Evolutionary conservation across 2,329 filamentous ascomycete genomes (phyloP).

Genomic region (Colletotrichum sp.): DNA sequence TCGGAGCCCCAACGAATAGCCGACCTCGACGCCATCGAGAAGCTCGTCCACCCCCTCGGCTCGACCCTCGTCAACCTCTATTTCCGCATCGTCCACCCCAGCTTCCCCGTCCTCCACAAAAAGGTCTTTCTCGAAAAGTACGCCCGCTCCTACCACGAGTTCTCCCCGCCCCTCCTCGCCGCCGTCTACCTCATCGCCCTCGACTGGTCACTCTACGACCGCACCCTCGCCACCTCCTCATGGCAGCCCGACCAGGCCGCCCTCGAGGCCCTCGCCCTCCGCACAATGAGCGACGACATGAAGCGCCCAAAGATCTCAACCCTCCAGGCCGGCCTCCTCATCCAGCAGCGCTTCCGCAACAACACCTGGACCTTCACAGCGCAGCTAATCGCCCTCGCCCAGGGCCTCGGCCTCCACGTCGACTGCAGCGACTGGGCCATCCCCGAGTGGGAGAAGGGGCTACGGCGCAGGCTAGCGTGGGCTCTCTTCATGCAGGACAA

Average conservation of each 20-base stretch:
- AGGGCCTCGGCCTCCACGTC: slow-evolving; percentile 64
- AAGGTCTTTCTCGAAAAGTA: slow-evolving; percentile 68
- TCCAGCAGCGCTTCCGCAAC: slow-evolving; percentile 53
- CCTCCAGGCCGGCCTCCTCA: slow-evolving; percentile 57
- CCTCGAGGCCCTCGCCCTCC: slow-evolving; percentile 43
- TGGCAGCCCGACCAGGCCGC: slow-evolving; percentile 33
- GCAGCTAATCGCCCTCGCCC: slow-evolving; percentile 60
- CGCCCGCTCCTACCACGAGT: slow-evolving; percentile 58
- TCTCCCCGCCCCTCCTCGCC: slow-evolving; percentile 63
- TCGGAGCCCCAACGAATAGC: slow-evolving; percentile 45
- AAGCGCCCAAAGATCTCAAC: slow-evolving; percentile 60
- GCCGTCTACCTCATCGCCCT: slow-evolving; percentile 68
- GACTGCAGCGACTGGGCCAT: slow-evolving; percentile 68
- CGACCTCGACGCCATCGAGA: slow-evolving; percentile 59
- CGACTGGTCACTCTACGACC: slow-evolving; percentile 65
- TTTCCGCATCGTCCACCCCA: slow-evolving; percentile 66
- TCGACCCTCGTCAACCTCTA: slow-evolving; percentile 69
- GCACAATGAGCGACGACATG: slow-evolving; percentile 52
- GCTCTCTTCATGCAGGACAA: slow-evolving; percentile 70
- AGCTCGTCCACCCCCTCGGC: slow-evolving; percentile 67
- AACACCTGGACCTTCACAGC: slow-evolving; percentile 55
- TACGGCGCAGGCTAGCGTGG: slow-evolving; percentile 68
- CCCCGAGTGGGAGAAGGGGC: slow-evolving; percentile 65
- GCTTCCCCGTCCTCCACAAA: slow-evolving; percentile 64
- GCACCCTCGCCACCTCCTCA: slow-evolving; percentile 45